Evolutionary conservation across 2,329 filamentous ascomycete species (phyloP), one percentile per base, ranked within the genome.

Genomic region (Pochonia chlamydosporia): DNA sequence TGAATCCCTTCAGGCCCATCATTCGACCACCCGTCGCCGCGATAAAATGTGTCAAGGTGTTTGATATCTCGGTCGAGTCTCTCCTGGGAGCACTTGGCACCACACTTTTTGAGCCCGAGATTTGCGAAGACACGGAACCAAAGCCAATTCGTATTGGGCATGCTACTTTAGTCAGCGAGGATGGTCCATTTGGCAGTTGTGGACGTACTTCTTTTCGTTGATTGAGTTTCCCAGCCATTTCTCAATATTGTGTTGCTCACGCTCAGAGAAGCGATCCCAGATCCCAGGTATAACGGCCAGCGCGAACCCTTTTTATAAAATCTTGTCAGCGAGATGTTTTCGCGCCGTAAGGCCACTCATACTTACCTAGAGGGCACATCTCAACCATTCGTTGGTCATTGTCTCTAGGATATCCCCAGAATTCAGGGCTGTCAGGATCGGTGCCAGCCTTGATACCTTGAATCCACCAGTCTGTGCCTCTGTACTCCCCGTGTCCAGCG

Each of bases 71-170:
- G 79, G 48, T 88, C 83, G 20, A 91, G 76, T 20, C 82, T 76
- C 39, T 82, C 75, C 52, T 85, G 79, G 0, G 84, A 87, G 67
- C 84, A 88, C 41, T 77, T 76, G 1, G 82, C 86, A 1, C 84
- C 84, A 55, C 89, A 88, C 55, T 84, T 86, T 60, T 85, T 85
- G 28, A 91, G 65, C 0, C 87, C 87, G 1, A 92, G 74, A 56
- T 92, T 92, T 33, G 87, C 87, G 59, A 92, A 92, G 5, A 92
- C 85, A 33, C 87, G 81, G 61, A 92, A 92, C 87, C 87, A 92
- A 4, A 91, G 74, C 85, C 84, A 84, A 53, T 75, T 76, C 18
- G 77, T 81, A 56, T 81, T 78, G 2, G 77, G 79, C 78, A 91
- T 91, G 51, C 85, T 89, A 56, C 16, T 36, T 20, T 7, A 36